A percentile compares a stretch with the other conserved stretches of the same genome.
Conservation (phyloP, 2,329 filamentous ascomycete genomes). For the Cladophialophora bantiana region DNA sequence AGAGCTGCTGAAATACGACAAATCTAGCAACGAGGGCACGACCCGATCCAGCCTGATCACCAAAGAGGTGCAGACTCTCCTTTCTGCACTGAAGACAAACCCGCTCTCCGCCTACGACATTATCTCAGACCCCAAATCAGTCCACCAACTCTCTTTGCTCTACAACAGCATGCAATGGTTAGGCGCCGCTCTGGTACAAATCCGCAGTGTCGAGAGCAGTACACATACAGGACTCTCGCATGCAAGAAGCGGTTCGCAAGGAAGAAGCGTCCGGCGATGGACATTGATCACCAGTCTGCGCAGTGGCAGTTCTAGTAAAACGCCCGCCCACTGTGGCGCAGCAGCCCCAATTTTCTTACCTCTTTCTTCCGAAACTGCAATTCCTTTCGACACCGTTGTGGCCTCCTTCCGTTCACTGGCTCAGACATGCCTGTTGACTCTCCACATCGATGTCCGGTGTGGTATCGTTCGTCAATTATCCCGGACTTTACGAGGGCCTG, state of each 20-base stretch:
- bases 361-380: conserved; percentile 83
- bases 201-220: conserved; percentile 83
- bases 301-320: conserved; percentile 28
- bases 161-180: conserved; percentile 99
- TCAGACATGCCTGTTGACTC: conserved; percentile 77
- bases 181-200: conserved; percentile 77
- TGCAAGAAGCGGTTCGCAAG: conserved; percentile 55
- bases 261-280: conserved; percentile 71
- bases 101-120: conserved; percentile 79
- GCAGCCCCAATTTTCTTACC: conserved; percentile 77
- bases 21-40: conserved; percentile 16
- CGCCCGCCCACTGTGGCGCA: conserved; percentile 21
- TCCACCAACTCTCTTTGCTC: conserved; percentile 82
- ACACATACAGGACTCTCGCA: conserved; percentile 57
- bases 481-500: conserved; percentile 65
- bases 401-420: conserved; percentile 83
- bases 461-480: conserved; percentile 81
- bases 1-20: conserved; percentile 63
- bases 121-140: conserved; percentile 85
- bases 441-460: conserved; percentile 88
- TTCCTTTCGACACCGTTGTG: conserved; percentile 85
- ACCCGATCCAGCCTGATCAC: conserved; percentile 62
- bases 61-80: conserved; percentile 64
- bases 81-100: conserved; percentile 62
- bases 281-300: conserved; percentile 74